Percentiles rank a stretch among this genome's conserved stretches.
Conservation (phyloP, 352 stramenopile species). For the Globisporangium lucens region DNA sequence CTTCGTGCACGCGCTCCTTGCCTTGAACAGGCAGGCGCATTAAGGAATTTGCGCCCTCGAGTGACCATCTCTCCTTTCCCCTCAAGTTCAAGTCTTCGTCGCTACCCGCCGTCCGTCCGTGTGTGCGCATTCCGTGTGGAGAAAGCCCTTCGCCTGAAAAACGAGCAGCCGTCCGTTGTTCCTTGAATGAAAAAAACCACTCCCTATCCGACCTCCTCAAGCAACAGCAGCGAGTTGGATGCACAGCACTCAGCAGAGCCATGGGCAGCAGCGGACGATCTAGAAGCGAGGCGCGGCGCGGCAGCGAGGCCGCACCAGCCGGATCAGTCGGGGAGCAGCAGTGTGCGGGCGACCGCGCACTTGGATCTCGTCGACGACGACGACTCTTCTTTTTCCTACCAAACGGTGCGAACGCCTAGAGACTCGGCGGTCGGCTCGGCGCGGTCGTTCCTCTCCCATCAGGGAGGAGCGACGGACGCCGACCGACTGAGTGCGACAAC, state of each 20-base stretch:
- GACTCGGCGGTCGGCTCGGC: slow-evolving; percentile 25
- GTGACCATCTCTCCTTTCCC: slow-evolving; percentile 13
- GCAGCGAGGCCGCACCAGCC: too few species aligned
- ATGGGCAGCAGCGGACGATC: slow-evolving; percentile 18
- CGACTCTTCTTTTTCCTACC: slow-evolving; percentile 60
- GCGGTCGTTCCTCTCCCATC: slow-evolving; percentile 12
- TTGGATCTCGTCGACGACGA: slow-evolving; percentile 24
- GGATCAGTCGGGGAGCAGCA: not conserved
- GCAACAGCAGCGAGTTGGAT: slow-evolving; percentile 18
- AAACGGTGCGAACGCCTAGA: slow-evolving; percentile 61
- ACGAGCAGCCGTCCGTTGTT: slow-evolving; percentile 12
- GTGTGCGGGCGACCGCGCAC: slow-evolving; percentile 1
- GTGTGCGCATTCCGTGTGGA: slow-evolving; percentile 10
- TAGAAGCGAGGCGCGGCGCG: slow-evolving; percentile 8
- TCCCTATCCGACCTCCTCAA: slow-evolving; percentile 16
- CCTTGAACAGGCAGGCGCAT: not conserved
- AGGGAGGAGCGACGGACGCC: slow-evolving; percentile 1
- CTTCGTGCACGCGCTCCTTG: not conserved
- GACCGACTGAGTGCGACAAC: slow-evolving; percentile 17
- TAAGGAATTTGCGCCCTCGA: slow-evolving; percentile 17
- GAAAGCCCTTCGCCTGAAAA: slow-evolving; percentile 17
- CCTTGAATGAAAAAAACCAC: slow-evolving; percentile 24
- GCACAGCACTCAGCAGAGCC: slow-evolving; percentile 5
- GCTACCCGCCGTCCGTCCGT: not conserved
- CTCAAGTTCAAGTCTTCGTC: not conserved